These are phyloP conservation scores for Filobasidium uniguttulatum DNA, from an alignment of 1,284 basidiomycete genomes.

Conservation along the genomic window DNA sequence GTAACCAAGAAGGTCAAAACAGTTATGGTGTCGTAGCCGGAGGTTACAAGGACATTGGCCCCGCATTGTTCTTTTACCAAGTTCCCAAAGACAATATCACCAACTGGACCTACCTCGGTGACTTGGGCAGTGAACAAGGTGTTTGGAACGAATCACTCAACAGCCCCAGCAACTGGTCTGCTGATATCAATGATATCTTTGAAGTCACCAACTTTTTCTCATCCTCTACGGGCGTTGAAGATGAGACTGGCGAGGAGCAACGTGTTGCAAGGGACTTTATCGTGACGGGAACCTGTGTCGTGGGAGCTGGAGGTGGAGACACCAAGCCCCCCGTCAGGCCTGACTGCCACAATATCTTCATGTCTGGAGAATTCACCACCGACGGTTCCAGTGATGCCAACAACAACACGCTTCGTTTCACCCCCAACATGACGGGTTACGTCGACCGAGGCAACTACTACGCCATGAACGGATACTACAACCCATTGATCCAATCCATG, in stretches of 20 bases:
- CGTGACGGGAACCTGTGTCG: background rate
- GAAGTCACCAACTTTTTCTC: background rate
- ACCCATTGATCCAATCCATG: background rate
- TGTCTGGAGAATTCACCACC: background rate
- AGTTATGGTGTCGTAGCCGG: background rate
- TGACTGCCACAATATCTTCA: background rate
- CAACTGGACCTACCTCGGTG: background rate
- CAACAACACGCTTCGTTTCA: background rate
- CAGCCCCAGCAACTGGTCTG: background rate
- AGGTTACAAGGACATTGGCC: background rate
- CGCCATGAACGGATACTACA: background rate
- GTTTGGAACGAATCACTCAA: background rate
- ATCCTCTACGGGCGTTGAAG: background rate
- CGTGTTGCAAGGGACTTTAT: background rate
- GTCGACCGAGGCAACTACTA: background rate
- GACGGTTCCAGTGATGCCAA: background rate
- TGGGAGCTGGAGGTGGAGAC: background rate
- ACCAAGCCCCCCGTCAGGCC: too few relatives aligned
- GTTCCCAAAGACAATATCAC: background rate
- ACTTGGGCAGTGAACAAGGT: background rate
- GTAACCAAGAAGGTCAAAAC: background rate
- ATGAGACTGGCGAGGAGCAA: background rate
- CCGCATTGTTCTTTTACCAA: background rate
- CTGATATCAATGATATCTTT: background rate
- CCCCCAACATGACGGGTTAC: background rate